Evolutionary conservation across 208 protist species (phyloP).

Genomic region (Borovskyia barvae): DNA sequence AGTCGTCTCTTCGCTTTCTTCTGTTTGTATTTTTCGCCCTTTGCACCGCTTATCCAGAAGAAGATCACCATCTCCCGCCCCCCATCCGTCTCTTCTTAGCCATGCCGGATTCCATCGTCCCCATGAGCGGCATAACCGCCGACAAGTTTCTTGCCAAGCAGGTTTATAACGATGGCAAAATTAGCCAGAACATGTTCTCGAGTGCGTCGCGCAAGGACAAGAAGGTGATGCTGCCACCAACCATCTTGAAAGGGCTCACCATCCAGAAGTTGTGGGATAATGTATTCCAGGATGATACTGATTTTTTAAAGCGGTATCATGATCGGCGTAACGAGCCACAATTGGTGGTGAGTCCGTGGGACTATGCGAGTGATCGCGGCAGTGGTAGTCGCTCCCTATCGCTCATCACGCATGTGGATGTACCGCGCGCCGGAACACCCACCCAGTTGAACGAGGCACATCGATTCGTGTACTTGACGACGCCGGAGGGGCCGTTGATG

Average conservation of each 20-base stretch:
- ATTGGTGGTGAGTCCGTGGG: conserved; percentile 58
- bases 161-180: conserved; percentile 44
- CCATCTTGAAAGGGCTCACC: conserved; percentile 60
- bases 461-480: conserved; percentile 62
- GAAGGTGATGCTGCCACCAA: conserved; percentile 67
- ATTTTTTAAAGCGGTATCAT: conserved; percentile 76
- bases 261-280: conserved; percentile 71
- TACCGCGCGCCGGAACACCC: conserved; percentile 54
- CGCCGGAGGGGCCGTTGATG: conserved; percentile 36
- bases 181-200: conserved; percentile 77
- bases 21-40: background rate
- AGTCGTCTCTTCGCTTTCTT: background rate
- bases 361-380: conserved; percentile 65
- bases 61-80: background rate
- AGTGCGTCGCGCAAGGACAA: conserved; percentile 47
- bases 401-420: conserved; percentile 56
- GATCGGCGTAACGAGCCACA: conserved; percentile 64
- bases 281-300: conserved; percentile 61
- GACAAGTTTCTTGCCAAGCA: conserved; percentile 61
- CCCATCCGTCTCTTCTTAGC: background rate
- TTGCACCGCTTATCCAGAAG: background rate
- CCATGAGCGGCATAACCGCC: conserved; percentile 39
- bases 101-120: conserved; percentile 44
- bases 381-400: conserved; percentile 72
- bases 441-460: conserved; percentile 79